phyloP scores from a whole-genome alignment of 148 eudicot genomes.

The Suaeda aralocaspica region DNA sequence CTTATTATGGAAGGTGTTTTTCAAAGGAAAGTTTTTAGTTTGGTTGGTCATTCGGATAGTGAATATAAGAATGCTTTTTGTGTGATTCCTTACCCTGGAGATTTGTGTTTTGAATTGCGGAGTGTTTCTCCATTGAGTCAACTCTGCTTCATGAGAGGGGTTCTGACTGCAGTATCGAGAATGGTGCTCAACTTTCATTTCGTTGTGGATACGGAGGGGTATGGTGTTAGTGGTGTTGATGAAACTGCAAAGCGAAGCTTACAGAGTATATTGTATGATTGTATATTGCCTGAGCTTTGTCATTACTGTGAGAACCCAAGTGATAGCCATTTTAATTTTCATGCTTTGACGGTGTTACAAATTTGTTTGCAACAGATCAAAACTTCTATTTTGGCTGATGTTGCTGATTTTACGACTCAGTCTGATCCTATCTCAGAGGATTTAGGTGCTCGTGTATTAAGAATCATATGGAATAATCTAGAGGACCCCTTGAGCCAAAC shows the following conservation, averaged over 20 bases:
- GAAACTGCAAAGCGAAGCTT: constrained; percentile 23
- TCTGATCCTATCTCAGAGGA: constrained; percentile 59
- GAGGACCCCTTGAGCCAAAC: constrained; percentile 97
- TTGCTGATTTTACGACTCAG: constrained; percentile 28
- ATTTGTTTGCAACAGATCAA: constrained; percentile 97
- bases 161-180: constrained; percentile 81
- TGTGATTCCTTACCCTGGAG: constrained; percentile 53
- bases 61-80: constrained; percentile 29
- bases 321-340: constrained; percentile 95
- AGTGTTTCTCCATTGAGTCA: constrained; percentile 60
- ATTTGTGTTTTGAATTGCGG: constrained; percentile 51
- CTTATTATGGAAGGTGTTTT: constrained; percentile 63
- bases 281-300: constrained; percentile 87
- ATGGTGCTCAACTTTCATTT: constrained; percentile 56
- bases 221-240: constrained; percentile 13
- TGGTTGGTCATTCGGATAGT: constrained; percentile 24
- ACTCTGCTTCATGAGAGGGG: constrained; percentile 88
- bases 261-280: constrained; percentile 67
- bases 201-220: constrained; percentile 24
- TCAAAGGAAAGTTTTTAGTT: constrained; percentile 26
- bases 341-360: constrained; percentile 87
- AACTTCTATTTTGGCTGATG: constrained; percentile 57
- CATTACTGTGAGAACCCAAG: constrained; percentile 77
- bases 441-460: constrained; percentile 55
- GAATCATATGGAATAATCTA: constrained; percentile 89